Evolutionary conservation across 441 rosid species (phyloP).

Genomic region (Arabidopsis lyrata): DNA sequence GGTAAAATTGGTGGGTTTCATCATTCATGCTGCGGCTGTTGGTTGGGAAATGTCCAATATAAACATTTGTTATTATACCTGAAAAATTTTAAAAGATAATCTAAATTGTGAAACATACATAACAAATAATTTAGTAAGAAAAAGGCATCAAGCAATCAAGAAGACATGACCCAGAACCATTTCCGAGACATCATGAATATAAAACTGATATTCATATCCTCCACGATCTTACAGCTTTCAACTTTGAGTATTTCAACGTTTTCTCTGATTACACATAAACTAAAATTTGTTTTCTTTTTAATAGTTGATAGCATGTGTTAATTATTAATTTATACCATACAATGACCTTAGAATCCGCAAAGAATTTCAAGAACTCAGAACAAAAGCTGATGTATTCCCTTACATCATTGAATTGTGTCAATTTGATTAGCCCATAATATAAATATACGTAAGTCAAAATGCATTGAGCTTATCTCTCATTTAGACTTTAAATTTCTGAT

Average conservation of each 20-base stretch:
- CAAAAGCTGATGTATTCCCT: slow-evolving; percentile 46
- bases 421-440: neutral
- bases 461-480: slow-evolving; percentile 9
- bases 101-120: slow-evolving; percentile 18
- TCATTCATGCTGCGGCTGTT: slow-evolving; percentile 37
- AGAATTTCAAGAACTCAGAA: slow-evolving; percentile 25
- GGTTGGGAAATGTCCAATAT: slow-evolving; percentile 2
- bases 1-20: slow-evolving; percentile 18
- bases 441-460: slow-evolving; percentile 11
- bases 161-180: slow-evolving; percentile 29
- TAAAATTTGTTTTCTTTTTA: no score
- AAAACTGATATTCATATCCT: neutral
- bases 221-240: slow-evolving; percentile 32
- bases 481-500: slow-evolving; percentile 14
- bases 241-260: slow-evolving; percentile 6
- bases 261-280: neutral
- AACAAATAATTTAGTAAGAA: neutral
- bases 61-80: neutral
- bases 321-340: slow-evolving; percentile 12
- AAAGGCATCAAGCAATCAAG: slow-evolving; percentile 17
- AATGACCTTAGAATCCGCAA: slow-evolving; percentile 3
- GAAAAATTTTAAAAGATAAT: slow-evolving; percentile 5
- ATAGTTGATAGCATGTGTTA: slow-evolving; percentile 18
- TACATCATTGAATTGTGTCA: slow-evolving; percentile 45
- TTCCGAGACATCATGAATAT: slow-evolving; percentile 29